Percentiles rank a stretch among this genome's conserved stretches.
Evolutionary conservation across 176 grass and related monocot genomes (phyloP).

Genomic region (Cocos nucifera): DNA sequence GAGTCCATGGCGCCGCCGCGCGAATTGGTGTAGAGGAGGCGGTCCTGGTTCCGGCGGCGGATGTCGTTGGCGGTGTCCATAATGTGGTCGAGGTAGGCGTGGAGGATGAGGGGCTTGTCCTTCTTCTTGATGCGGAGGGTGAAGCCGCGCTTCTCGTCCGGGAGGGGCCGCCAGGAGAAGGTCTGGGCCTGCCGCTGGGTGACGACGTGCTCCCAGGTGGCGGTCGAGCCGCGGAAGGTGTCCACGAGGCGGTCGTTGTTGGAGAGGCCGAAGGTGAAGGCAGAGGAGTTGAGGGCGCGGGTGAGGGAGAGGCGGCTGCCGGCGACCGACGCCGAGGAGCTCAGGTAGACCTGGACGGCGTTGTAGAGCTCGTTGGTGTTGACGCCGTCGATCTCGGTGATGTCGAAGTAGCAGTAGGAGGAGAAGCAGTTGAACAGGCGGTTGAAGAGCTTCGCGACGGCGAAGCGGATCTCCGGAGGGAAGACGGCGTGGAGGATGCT

Average conservation of each 20-base stretch:
- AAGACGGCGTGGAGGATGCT: conserved; percentile 49
- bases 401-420: conserved; percentile 85
- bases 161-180: conserved; percentile 67
- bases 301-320: conserved; percentile 50
- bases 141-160: conserved; percentile 92
- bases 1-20: conserved; percentile 55
- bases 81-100: conserved; percentile 74
- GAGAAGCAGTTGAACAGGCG: conserved; percentile 38
- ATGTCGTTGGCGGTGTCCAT: conserved; percentile 47
- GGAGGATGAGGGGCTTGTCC: conserved; percentile 40
- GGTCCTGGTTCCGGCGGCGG: conserved; percentile 63
- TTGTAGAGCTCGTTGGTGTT: conserved; percentile 90
- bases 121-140: conserved; percentile 69
- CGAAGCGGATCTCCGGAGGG: conserved; percentile 58
- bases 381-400: conserved; percentile 83
- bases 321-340: conserved; percentile 37
- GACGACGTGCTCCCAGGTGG: conserved; percentile 88
- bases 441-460: conserved; percentile 33
- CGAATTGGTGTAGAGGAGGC: conserved; percentile 75
- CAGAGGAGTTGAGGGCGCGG: conserved; percentile 59
- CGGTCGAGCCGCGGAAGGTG: conserved; percentile 46
- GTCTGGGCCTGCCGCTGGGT: conserved; percentile 52
- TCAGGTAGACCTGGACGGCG: conserved; percentile 88
- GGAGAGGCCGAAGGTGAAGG: conserved; percentile 82
- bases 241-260: conserved; percentile 70